Base-by-base conservation (phyloP, 306 rosid species). In the Gillenia trifoliata region DNA sequence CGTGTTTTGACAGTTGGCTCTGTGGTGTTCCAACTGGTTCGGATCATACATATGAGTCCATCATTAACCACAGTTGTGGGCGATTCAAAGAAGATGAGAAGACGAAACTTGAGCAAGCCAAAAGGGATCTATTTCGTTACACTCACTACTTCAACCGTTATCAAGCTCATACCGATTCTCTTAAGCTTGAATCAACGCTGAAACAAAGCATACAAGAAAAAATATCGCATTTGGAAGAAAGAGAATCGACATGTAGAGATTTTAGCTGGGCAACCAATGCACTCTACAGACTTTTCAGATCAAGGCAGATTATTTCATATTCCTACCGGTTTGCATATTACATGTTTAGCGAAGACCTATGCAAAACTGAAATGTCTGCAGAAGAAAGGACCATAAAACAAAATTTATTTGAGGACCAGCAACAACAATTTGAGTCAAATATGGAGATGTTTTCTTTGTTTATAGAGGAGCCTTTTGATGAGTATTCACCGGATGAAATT, bases 391-490 rank as follows among this genome's bases (percentile, higher is more conserved):
- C 45, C 10, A 76, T 76, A 55, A 83, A 80, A 31, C 73, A 62
- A 40, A 76, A 72, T 76, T 76, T 83, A 65, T 83, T 83, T 57
- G 84, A 83, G 87, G 77, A 72, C 65, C 84, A 80, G 72, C 87
- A 83, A 79, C 87, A 80, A 78, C 84, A 76, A 67, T 77, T 83
- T 68, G 82, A 83, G 76, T 70, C 74, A 56, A 64, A 73, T 20
- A 64, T 83, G 68, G 87, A 80, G 71, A 72, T 34, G 70, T 77
- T 83, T 73, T 83, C 87, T 8, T 61, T 41, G 62, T 72, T 59
- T 45, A 25, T 75, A 4, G 77, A 77, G 49, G 76, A 76, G 56
- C 84, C 77, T 41, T 79, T 80, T 40, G 45, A 83, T 33, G 2
- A 20, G 3, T 73, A 50, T 45, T 7, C 54, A 6, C 71, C 31